Percentiles rank a stretch among this genome's conserved stretches.
Conservation (phyloP, 2,329 filamentous ascomycete species). For the Ophiostoma perfectum region DNA sequence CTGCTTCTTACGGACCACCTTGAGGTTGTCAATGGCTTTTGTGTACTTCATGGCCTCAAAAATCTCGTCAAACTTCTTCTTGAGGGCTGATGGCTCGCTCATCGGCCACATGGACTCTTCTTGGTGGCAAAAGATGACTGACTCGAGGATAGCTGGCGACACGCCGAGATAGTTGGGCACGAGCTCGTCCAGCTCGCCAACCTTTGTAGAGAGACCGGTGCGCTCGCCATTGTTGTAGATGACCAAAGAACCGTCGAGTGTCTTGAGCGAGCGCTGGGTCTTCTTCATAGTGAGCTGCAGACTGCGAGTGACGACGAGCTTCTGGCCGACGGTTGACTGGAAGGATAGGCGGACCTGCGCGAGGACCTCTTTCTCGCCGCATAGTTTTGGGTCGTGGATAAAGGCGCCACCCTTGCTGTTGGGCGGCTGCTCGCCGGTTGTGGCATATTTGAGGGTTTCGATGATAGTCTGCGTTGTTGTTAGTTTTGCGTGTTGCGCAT, state of each 20-base stretch:
- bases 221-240: slow-evolving; percentile 76
- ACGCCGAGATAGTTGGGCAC: slow-evolving; percentile 86
- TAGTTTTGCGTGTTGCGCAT: neutral
- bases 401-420: slow-evolving; percentile 89
- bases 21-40: slow-evolving; percentile 94
- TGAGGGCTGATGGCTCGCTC: slow-evolving; percentile 77
- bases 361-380: slow-evolving; percentile 79
- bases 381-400: slow-evolving; percentile 92
- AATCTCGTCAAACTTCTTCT: slow-evolving; percentile 95
- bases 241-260: slow-evolving; percentile 72
- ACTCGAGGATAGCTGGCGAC: slow-evolving; percentile 81
- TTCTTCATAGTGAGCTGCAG: slow-evolving; percentile 86
- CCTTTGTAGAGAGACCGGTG: slow-evolving; percentile 69
- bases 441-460: slow-evolving; percentile 96
- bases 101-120: slow-evolving; percentile 97
- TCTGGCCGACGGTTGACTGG: slow-evolving; percentile 67
- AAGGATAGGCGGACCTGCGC: slow-evolving; percentile 91
- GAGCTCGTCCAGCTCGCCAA: slow-evolving; percentile 74
- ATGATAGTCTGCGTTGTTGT: slow-evolving; percentile 64
- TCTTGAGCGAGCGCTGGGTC: slow-evolving; percentile 67
- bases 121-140: slow-evolving; percentile 97
- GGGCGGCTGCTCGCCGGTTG: slow-evolving; percentile 85
- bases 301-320: slow-evolving; percentile 77
- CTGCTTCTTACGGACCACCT: slow-evolving; percentile 75
- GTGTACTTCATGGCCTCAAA: slow-evolving; percentile 97